Percentiles rank a stretch among this genome's conserved stretches.
These are phyloP conservation scores for Teratosphaeria epicoccoides DNA, from an alignment of 2,329 filamentous ascomycete species.

Conservation along the genomic window DNA sequence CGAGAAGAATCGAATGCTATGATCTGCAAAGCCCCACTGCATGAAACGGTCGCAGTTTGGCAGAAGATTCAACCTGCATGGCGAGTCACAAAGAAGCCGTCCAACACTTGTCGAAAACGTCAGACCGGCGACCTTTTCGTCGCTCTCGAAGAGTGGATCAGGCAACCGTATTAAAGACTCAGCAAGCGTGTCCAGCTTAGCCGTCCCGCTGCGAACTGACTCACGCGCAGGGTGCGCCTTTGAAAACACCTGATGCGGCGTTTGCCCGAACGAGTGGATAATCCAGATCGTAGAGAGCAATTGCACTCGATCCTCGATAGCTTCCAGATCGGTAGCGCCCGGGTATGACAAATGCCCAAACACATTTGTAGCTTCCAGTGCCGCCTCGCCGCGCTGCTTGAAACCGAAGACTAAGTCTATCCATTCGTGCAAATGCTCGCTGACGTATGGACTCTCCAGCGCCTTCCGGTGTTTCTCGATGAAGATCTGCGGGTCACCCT, in stretches of 20 bases:
- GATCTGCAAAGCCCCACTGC: constrained; percentile 93
- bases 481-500: constrained; percentile 90
- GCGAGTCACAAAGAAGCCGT: constrained; percentile 69
- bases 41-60: constrained; percentile 81
- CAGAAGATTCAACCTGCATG: constrained; percentile 77
- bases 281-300: constrained; percentile 83
- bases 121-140: constrained; percentile 70
- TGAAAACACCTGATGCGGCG: constrained; percentile 85
- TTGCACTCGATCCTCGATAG: constrained; percentile 79
- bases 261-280: constrained; percentile 98
- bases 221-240: constrained; percentile 66
- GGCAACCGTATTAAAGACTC: constrained; percentile 68
- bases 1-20: constrained; percentile 82
- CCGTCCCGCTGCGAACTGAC: constrained; percentile 46
- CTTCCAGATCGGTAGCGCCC: constrained; percentile 83
- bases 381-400: constrained; percentile 88
- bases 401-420: constrained; percentile 91
- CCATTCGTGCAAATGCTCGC: constrained; percentile 81
- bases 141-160: constrained; percentile 62
- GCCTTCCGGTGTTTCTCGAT: constrained; percentile 94
- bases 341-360: constrained; percentile 95
- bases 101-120: constrained; percentile 71
- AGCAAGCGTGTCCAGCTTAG: constrained; percentile 66
- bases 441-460: constrained; percentile 85
- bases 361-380: constrained; percentile 83